phyloP scores from a whole-genome alignment of 2,329 filamentous ascomycete species.

The Penicillium expansum region DNA sequence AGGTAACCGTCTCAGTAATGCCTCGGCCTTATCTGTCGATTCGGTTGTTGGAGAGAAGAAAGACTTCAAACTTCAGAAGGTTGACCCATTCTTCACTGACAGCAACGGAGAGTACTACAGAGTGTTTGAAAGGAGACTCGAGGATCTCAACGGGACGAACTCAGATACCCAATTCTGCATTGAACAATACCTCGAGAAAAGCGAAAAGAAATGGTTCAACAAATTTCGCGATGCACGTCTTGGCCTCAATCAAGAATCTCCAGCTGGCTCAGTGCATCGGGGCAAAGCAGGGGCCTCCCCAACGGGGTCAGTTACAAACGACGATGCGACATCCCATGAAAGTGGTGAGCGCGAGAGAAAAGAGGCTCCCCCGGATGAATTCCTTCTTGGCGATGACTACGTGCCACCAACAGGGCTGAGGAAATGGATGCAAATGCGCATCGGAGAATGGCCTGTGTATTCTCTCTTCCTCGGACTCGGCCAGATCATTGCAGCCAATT shows the following conservation, averaged over 20 bases:
- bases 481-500: conserved; percentile 64
- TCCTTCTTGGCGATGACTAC: conserved; percentile 56
- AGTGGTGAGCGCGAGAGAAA: conserved; percentile 35
- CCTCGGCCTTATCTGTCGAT: conserved; percentile 54
- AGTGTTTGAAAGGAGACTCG: conserved; percentile 57
- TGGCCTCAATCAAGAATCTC: conserved; percentile 47
- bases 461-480: conserved; percentile 60
- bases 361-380: conserved; percentile 50
- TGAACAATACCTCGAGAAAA: conserved; percentile 62
- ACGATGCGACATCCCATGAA: conserved; percentile 34
- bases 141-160: conserved; percentile 55
- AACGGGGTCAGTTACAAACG: conserved; percentile 43
- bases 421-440: conserved; percentile 55
- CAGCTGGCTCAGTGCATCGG: conserved; percentile 34
- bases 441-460: conserved; percentile 65
- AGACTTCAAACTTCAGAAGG: conserved; percentile 62
- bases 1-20: conserved; percentile 38
- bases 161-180: conserved; percentile 61
- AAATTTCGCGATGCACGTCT: conserved; percentile 59
- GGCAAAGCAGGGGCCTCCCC: conserved; percentile 35
- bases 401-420: conserved; percentile 55
- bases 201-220: conserved; percentile 66
- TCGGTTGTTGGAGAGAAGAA: conserved; percentile 60
- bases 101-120: conserved; percentile 60
- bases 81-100: conserved; percentile 67